These are phyloP conservation scores for Anaeromyces robustus DNA, from an alignment of 192 early-diverging fungal genomes.

Conservation along the genomic window DNA sequence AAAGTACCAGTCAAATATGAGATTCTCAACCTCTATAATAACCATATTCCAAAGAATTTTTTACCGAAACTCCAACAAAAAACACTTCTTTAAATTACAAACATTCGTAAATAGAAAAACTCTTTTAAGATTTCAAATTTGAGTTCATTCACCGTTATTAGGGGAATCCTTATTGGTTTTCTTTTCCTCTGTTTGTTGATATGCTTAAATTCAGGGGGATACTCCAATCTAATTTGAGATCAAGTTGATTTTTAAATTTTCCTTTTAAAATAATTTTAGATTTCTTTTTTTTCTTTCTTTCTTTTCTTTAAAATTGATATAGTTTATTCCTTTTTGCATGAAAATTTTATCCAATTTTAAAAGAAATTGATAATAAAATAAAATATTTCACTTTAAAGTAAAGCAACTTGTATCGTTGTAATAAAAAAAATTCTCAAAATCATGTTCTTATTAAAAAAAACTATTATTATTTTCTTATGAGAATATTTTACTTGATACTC, in stretches of 20 bases:
- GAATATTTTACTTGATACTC: constrained; percentile 31
- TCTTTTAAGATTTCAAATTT: constrained; percentile 45
- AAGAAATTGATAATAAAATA: no score
- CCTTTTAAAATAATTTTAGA: no score
- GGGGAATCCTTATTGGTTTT: constrained; percentile 66
- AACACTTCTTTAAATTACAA: constrained; percentile 49
- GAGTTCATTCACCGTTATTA: constrained; percentile 65
- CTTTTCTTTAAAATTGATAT: no score
- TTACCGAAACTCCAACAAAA: constrained; percentile 16
- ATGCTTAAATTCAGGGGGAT: constrained; percentile 68
- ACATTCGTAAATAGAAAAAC: constrained; percentile 18
- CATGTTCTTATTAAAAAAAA: no score
- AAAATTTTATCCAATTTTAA: no score
- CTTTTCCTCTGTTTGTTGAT: constrained; percentile 72
- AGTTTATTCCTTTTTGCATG: no score
- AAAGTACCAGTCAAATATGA: constrained; percentile 23
- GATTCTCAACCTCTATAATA: constrained; percentile 63
- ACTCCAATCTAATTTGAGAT: constrained; percentile 44
- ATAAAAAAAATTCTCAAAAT: no score
- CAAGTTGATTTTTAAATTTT: no score
- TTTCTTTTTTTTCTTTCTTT: no score
- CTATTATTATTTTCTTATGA: no score
- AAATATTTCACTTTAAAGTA: no score
- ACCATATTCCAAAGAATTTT: constrained; percentile 52
- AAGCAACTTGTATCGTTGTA: no score